Percentiles rank a stretch among this genome's conserved stretches.
These are phyloP conservation scores for Musa schizocarpa DNA, from an alignment of 176 grass and related monocot genomes.

Conservation along the genomic window DNA sequence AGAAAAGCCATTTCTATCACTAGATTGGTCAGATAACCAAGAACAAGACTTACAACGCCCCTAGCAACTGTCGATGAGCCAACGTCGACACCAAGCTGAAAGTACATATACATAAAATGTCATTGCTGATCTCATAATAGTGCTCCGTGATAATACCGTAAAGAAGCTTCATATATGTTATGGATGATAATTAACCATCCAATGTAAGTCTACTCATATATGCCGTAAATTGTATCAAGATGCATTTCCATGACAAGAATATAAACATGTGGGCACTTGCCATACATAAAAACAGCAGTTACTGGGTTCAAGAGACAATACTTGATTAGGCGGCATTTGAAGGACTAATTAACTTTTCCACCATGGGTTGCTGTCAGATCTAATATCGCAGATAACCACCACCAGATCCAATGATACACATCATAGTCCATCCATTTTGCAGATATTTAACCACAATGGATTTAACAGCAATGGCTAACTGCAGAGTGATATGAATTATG, in stretches of 20 bases:
- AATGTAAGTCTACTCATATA: no score
- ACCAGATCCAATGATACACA: no score
- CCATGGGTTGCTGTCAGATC: no score
- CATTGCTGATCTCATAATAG: no score
- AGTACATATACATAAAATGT: neutral
- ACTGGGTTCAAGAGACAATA: neutral
- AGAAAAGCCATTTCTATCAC: slow-evolving; percentile 24
- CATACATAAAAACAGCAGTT: neutral
- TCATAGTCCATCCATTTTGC: no score
- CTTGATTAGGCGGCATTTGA: neutral
- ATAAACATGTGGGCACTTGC: neutral
- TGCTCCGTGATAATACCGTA: no score
- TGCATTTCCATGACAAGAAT: no score
- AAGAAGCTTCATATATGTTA: neutral
- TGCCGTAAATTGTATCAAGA: no score
- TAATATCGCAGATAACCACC: no score
- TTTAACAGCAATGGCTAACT: no score
- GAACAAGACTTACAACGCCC: slow-evolving; percentile 22
- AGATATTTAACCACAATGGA: no score
- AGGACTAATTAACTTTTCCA: neutral
- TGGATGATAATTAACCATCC: neutral
- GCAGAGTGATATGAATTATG: no score
- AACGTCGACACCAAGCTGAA: slow-evolving; percentile 17
- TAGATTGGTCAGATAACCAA: slow-evolving; percentile 22
- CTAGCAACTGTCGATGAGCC: slow-evolving; percentile 22